Percentiles rank a stretch among this genome's conserved stretches.
Conservation (phyloP, 2,329 filamentous ascomycete species). For the Fusarium ramigenum region DNA sequence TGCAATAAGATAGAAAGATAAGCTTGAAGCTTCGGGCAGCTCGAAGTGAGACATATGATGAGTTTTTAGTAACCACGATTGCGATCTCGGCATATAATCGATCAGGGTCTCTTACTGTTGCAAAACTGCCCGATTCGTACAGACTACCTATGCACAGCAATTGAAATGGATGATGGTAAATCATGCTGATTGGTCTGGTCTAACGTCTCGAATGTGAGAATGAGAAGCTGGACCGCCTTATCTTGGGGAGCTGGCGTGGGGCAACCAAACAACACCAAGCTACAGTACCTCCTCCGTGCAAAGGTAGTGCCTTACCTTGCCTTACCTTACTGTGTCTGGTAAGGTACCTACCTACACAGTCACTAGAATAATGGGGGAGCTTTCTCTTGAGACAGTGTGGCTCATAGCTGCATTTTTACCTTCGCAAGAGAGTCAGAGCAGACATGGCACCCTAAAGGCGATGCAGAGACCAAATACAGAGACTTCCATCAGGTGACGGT, state of each 20-base stretch:
- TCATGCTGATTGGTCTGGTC: constrained; percentile 2
- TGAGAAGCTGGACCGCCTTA: neutral
- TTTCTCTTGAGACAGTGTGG: constrained; percentile 19
- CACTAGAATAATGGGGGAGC: neutral
- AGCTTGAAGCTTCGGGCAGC: neutral
- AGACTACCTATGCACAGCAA: neutral
- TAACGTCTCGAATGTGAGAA: neutral
- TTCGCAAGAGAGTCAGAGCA: neutral
- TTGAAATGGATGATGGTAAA: neutral
- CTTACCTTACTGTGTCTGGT: neutral
- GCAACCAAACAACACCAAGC: neutral
- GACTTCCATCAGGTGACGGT: constrained; percentile 9
- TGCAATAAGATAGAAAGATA: neutral
- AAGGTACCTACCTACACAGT: neutral
- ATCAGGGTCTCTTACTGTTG: neutral
- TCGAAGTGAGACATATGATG: neutral
- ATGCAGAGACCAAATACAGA: neutral
- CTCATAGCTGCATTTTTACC: neutral
- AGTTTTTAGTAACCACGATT: neutral
- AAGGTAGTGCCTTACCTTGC: neutral
- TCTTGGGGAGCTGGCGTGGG: constrained; percentile 11
- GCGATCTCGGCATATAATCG: neutral
- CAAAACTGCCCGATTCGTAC: neutral
- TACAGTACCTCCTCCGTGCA: neutral
- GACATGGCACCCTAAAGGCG: neutral